Evolutionary conservation across 2,329 filamentous ascomycete species (phyloP).

Genomic region (Fusarium virguliforme): DNA sequence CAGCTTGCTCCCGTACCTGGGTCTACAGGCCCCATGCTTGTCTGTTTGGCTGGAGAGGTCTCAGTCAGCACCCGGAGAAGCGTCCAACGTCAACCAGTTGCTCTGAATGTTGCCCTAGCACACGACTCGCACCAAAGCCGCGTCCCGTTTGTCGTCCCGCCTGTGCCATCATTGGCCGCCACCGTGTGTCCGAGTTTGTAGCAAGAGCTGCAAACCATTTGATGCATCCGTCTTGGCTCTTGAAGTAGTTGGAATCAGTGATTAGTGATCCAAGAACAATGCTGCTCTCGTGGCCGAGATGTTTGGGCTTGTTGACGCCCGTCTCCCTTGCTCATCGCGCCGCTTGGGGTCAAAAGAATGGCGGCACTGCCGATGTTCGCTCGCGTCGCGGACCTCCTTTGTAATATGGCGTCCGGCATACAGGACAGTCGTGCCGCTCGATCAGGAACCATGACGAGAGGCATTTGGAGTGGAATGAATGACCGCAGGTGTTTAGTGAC

Average conservation of each 20-base stretch:
- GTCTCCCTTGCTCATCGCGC: not conserved
- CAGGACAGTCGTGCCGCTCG: constrained; percentile 57
- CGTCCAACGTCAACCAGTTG: not conserved
- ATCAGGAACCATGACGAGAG: constrained; percentile 60
- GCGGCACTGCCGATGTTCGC: constrained; percentile 37
- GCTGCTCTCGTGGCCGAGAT: not conserved
- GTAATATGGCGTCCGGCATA: constrained; percentile 59
- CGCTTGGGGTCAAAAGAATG: constrained; percentile 40
- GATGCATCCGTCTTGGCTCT: constrained; percentile 12
- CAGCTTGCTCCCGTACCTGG: constrained; percentile 4
- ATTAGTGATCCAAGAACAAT: constrained; percentile 8
- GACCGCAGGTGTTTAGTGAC: constrained; percentile 57
- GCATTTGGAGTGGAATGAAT: constrained; percentile 60
- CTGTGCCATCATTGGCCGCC: constrained; percentile 4
- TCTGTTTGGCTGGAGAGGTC: constrained; percentile 2
- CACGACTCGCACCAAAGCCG: constrained; percentile 13
- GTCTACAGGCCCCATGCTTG: constrained; percentile 15
- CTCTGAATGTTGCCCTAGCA: constrained; percentile 6
- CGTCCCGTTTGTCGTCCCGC: constrained; percentile 4
- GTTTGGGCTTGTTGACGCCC: not conserved
- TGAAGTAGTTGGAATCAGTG: constrained; percentile 23
- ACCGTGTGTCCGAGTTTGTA: not conserved
- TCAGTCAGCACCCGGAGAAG: constrained; percentile 12
- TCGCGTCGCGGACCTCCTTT: constrained; percentile 28
- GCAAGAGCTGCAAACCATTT: constrained; percentile 9